phyloP scores from a whole-genome alignment of 2,329 filamentous ascomycete species.

The Calonectria montana region DNA sequence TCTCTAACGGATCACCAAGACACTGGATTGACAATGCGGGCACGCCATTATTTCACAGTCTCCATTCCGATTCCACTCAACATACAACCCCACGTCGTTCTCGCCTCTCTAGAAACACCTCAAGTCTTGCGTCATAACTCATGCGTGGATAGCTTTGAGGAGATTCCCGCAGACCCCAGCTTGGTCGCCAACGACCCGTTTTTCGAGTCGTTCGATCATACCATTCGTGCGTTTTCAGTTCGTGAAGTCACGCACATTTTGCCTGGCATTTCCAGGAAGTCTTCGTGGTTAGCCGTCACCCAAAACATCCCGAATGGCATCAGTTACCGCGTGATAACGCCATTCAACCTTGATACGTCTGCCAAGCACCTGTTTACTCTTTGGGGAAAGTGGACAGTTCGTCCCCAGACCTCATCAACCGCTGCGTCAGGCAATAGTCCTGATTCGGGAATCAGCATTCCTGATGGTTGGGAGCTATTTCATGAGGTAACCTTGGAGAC shows the following conservation, averaged over 20 bases:
- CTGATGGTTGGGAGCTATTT: slow-evolving; percentile 42
- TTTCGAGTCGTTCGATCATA: neutral
- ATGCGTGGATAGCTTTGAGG: neutral
- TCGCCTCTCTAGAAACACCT: neutral
- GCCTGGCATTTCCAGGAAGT: slow-evolving; percentile 51
- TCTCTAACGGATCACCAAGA: neutral
- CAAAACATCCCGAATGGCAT: slow-evolving; percentile 53
- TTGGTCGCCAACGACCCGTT: neutral
- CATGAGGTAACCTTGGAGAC: slow-evolving; percentile 43
- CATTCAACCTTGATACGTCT: neutral
- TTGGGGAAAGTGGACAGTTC: slow-evolving; percentile 47
- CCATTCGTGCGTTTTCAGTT: neutral
- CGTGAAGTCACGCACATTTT: slow-evolving; percentile 46
- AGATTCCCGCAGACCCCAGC: neutral
- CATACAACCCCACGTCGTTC: neutral
- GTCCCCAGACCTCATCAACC: neutral
- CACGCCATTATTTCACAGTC: neutral
- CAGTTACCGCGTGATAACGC: slow-evolving; percentile 52
- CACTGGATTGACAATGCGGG: neutral
- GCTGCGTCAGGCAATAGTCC: slow-evolving; percentile 16
- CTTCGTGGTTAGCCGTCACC: slow-evolving; percentile 54
- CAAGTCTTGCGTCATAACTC: neutral
- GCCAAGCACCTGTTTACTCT: slow-evolving; percentile 47
- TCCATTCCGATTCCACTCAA: neutral
- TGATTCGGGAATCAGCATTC: slow-evolving; percentile 18